These are phyloP conservation scores for Penicillium sp. DNA, from an alignment of 2,329 filamentous ascomycete species.

Conservation along the genomic window DNA sequence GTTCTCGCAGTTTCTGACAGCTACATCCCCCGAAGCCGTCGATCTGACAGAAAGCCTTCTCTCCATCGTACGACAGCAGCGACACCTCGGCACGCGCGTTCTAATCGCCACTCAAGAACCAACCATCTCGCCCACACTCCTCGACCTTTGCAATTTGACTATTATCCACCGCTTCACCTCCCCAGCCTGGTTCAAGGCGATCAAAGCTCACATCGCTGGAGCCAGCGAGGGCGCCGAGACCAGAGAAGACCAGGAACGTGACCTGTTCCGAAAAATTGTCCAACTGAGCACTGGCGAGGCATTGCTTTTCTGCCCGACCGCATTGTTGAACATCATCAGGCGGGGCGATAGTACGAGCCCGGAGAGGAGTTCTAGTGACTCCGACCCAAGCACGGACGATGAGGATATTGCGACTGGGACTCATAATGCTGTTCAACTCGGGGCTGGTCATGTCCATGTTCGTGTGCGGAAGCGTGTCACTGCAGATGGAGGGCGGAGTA, in stretches of 20 bases:
- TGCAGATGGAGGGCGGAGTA: conserved; percentile 47
- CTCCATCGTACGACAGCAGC: conserved; percentile 67
- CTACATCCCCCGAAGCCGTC: conserved; percentile 55
- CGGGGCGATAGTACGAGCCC: not conserved
- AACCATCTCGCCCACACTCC: conserved; percentile 66
- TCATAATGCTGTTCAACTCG: conserved; percentile 2
- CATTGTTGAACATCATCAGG: conserved; percentile 38
- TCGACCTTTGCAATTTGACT: conserved; percentile 72
- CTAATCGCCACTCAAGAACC: conserved; percentile 79
- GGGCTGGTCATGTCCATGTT: conserved; percentile 39
- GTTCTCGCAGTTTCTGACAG: conserved; percentile 57
- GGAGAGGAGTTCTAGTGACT: not conserved
- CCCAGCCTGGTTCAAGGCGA: conserved; percentile 61
- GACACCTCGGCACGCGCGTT: conserved; percentile 67
- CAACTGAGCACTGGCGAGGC: conserved; percentile 52
- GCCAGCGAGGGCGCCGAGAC: conserved; percentile 18
- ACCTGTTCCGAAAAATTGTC: conserved; percentile 52
- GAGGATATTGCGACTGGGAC: not conserved
- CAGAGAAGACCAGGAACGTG: not conserved
- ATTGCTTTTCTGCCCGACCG: conserved; percentile 52
- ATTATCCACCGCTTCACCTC: conserved; percentile 72
- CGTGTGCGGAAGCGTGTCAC: conserved; percentile 46
- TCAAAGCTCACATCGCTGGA: conserved; percentile 54
- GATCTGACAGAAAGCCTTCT: conserved; percentile 65
- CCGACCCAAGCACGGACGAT: not conserved